Percentiles rank a stretch among this genome's conserved stretches.
Conservation (phyloP, 495 filamentous ascomycete genomes). For the Trypethelium eluteriae region DNA sequence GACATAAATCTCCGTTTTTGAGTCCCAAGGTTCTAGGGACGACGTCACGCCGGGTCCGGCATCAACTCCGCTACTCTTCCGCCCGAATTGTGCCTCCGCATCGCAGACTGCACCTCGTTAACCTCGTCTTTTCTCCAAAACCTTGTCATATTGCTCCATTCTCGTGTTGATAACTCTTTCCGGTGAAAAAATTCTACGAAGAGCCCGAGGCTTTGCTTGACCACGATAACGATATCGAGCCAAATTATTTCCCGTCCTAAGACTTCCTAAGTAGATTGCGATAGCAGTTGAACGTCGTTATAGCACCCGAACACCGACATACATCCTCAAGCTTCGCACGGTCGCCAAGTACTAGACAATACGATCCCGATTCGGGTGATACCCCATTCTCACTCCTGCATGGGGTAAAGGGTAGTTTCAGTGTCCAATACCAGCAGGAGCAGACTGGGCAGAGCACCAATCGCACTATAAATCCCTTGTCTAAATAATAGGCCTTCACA, state of each 20-base stretch:
- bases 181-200: neutral
- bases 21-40: neutral
- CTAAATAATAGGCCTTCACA: neutral
- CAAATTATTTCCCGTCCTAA: too few relatives aligned
- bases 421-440: neutral
- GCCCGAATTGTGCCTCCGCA: neutral
- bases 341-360: neutral
- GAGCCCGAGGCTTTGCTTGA: neutral
- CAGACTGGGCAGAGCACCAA: neutral
- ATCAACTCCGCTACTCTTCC: constrained; percentile 6
- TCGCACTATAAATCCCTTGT: neutral
- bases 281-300: too few relatives aligned
- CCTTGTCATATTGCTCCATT: neutral
- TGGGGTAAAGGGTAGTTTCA: neutral
- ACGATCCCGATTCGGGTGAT: neutral
- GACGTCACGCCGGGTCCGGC: neutral
- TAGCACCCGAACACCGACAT: too few relatives aligned
- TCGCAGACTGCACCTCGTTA: neutral
- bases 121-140: neutral
- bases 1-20: neutral
- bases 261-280: too few relatives aligned
- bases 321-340: neutral
- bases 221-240: too few relatives aligned
- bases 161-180: neutral
- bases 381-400: neutral